These are phyloP conservation scores for Mycena capillaripes DNA, from an alignment of 768 basidiomycete genomes.

Conservation along the genomic window DNA sequence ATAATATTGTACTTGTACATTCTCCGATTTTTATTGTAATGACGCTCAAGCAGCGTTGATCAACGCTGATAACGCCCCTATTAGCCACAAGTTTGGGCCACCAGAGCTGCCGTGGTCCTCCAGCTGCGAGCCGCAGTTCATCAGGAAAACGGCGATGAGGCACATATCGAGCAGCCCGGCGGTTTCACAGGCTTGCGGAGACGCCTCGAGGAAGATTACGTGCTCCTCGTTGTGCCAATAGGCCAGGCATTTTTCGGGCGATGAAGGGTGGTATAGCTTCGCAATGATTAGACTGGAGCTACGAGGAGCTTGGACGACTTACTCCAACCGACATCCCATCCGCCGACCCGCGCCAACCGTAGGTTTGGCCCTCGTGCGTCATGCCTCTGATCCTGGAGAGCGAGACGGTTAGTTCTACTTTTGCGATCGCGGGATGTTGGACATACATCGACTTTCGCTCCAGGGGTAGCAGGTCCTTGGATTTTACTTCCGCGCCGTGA, in stretches of 20 bases:
- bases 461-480: conserved; percentile 16
- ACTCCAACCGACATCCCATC: conserved; percentile 12
- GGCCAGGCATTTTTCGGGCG: conserved; percentile 16
- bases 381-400: conserved; percentile 19
- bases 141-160: conserved; percentile 27
- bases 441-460: conserved; percentile 25
- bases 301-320: background rate
- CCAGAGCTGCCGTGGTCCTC: conserved; percentile 14
- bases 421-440: background rate
- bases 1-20: conserved; percentile 16
- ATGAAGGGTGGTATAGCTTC: conserved; percentile 13
- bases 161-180: conserved; percentile 27
- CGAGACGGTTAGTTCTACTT: too few relatives aligned
- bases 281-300: background rate
- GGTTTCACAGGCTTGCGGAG: conserved; percentile 13
- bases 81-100: background rate
- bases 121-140: conserved; percentile 26
- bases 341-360: conserved; percentile 1
- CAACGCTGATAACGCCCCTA: conserved; percentile 8
- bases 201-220: conserved; percentile 16
- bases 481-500: conserved; percentile 19
- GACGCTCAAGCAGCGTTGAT: conserved; percentile 22
- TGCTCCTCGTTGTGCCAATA: conserved; percentile 28
- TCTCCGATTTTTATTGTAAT: background rate
- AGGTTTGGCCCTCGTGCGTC: conserved; percentile 6